Base-by-base conservation (phyloP, 1,284 basidiomycete genomes). In the Cryptococcus sp. region DNA sequence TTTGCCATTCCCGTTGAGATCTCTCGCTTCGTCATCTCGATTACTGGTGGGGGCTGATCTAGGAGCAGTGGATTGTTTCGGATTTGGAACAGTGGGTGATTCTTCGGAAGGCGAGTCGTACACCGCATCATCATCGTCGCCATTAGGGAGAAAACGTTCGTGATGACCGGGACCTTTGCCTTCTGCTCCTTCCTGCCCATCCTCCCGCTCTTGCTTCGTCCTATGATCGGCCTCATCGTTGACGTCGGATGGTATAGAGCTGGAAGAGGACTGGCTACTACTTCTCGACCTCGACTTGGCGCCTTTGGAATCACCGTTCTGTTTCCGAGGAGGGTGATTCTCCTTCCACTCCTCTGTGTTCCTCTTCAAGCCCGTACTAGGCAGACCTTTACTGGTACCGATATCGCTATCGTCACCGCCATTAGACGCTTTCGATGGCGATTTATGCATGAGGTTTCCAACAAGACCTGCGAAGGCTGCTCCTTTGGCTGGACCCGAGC, bases 141-240 rank as follows among this genome's bases (percentile, higher is more conserved):
- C 55, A 22, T 64, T 58, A 6, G 48, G 23, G 16, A 50, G 30
- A 17, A 68, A 41, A 15, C 43, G 39, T 54, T 75, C 73, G 56
- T 75, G 73, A 45, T 54, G 23, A 7, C 73, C 72, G 17, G 61
- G 59, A 13, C 72, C 72, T 8, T 61, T 41, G 0, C 73, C 73
- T 19, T 52, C 58, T 0, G 73, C 53, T 20, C 67, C 68, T 48
- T 75, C 71, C 54, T 73, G 73, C 3, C 64, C 60, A 13, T 51
- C 19, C n/a, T 54, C 54, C 48, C 47, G 57, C 35, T 69, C 50
- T 20, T 23, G 27, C 11, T 58, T 49, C 1, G 57, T 56, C 4
- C 65, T 35, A 13, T 42, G 27, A 40, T 68, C 61, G 2, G 54
- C 61, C 6, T 51, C 54, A 3, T 58, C 58, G 17, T 49, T 56